phyloP scores from a whole-genome alignment of 805 yeast species.

The Starmerella apicola region DNA sequence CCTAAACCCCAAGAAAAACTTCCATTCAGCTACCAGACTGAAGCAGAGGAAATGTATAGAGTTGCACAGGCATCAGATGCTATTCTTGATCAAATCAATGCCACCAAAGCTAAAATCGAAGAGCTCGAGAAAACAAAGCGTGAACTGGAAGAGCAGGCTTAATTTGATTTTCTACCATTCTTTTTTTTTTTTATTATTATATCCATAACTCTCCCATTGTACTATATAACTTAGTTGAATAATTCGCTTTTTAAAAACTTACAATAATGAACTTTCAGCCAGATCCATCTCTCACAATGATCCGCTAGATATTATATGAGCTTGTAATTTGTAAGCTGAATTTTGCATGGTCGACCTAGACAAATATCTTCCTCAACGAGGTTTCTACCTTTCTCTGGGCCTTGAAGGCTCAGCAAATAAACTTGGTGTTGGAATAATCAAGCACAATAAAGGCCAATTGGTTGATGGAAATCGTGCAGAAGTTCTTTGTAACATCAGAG shows the following conservation, averaged over 20 bases:
- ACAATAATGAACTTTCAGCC: too few relatives aligned
- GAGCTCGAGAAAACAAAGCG: conserved; percentile 26
- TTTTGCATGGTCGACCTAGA: conserved; percentile 37
- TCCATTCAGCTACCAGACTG: conserved; percentile 39
- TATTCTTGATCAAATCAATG: conserved; percentile 36
- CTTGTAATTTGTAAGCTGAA: too few relatives aligned
- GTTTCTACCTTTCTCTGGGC: conserved; percentile 56
- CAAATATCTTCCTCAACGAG: conserved; percentile 33
- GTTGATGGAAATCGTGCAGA: conserved; percentile 50
- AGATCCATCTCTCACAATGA: too few relatives aligned
- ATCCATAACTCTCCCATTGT: too few relatives aligned
- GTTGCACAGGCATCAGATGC: conserved; percentile 35
- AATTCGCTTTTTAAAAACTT: too few relatives aligned
- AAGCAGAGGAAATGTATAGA: conserved; percentile 52
- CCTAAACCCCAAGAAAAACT: conserved; percentile 22
- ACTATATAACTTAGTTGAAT: too few relatives aligned
- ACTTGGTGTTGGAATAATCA: conserved; percentile 83
- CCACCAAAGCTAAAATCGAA: conserved; percentile 30
- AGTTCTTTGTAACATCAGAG: conserved; percentile 81
- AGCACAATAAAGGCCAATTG: conserved; percentile 53
- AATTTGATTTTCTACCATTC: neutral
- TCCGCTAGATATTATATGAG: too few relatives aligned
- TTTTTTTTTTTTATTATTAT: too few relatives aligned
- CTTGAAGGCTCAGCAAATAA: conserved; percentile 97
- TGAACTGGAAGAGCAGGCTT: conserved; percentile 17